These are phyloP conservation scores for Solanum piurae DNA, from an alignment of 257 asterid species.

Conservation along the genomic window DNA sequence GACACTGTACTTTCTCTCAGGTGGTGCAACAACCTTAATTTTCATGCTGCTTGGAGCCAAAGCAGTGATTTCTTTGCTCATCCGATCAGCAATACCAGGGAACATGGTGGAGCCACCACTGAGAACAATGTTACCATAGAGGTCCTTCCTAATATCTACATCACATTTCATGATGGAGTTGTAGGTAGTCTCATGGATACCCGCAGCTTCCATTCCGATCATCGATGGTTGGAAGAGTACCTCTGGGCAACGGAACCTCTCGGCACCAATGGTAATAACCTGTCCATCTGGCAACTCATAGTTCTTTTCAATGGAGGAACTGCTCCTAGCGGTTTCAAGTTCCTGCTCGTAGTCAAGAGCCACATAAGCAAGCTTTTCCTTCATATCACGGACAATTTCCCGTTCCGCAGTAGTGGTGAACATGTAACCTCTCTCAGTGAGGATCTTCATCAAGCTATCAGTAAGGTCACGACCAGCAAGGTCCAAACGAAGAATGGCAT, in stretches of 20 bases:
- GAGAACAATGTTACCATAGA: slow-evolving; percentile 40
- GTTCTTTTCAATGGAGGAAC: slow-evolving; percentile 42
- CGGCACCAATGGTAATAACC: slow-evolving; percentile 39
- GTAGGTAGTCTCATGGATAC: slow-evolving; percentile 42
- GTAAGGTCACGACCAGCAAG: slow-evolving; percentile 47
- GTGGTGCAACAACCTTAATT: slow-evolving; percentile 47
- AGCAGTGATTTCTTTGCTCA: slow-evolving; percentile 46
- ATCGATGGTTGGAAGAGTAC: slow-evolving; percentile 42
- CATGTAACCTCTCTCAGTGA: slow-evolving; percentile 45
- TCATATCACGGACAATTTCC: slow-evolving; percentile 43
- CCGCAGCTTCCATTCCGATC: slow-evolving; percentile 47
- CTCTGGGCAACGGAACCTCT: slow-evolving; percentile 43
- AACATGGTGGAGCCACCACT: slow-evolving; percentile 48
- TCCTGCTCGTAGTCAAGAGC: slow-evolving; percentile 44
- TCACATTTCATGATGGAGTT: slow-evolving; percentile 46
- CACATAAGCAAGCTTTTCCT: slow-evolving; percentile 38
- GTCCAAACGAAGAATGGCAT: slow-evolving; percentile 42
- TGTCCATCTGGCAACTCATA: slow-evolving; percentile 46
- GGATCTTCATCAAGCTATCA: slow-evolving; percentile 36
- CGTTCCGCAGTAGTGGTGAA: slow-evolving; percentile 50
- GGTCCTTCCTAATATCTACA: slow-evolving; percentile 45
- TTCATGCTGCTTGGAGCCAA: slow-evolving; percentile 49
- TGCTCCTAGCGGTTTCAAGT: slow-evolving; percentile 31
- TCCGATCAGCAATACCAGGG: slow-evolving; percentile 45
- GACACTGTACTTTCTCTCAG: slow-evolving; percentile 47